A percentile compares a stretch with the other conserved stretches of the same genome.
Evolutionary conservation across 2,329 filamentous ascomycete species (phyloP).

Genomic region (Hymenoscyphus albidus): DNA sequence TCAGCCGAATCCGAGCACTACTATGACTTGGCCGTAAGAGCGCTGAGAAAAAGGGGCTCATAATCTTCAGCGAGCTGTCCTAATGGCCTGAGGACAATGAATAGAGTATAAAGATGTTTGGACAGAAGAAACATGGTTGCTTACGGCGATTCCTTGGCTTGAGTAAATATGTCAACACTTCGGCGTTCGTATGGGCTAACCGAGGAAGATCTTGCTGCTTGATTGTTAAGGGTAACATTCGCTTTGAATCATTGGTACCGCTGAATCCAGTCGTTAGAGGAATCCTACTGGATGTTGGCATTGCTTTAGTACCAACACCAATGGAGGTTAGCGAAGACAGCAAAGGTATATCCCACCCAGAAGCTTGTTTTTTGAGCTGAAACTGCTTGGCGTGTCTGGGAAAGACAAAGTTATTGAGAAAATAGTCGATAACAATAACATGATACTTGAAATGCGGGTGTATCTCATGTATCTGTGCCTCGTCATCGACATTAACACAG

Average conservation of each 20-base stretch:
- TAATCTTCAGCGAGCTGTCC: no score
- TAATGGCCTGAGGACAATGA: no score
- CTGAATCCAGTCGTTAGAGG: slow-evolving; percentile 63
- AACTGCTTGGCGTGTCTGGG: slow-evolving; percentile 63
- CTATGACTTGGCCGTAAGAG: no score
- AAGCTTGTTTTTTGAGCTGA: slow-evolving; percentile 57
- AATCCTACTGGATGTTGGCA: slow-evolving; percentile 37
- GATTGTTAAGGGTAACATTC: slow-evolving; percentile 58
- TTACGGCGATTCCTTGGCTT: slow-evolving; percentile 44
- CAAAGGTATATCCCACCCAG: slow-evolving; percentile 64
- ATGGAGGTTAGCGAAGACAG: slow-evolving; percentile 25
- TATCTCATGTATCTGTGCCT: slow-evolving; percentile 45
- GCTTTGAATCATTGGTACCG: slow-evolving; percentile 64
- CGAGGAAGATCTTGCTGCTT: slow-evolving; percentile 55
- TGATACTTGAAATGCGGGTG: slow-evolving; percentile 48
- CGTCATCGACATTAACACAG: slow-evolving; percentile 57
- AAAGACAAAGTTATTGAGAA: slow-evolving; percentile 61
- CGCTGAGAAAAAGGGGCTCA: no score
- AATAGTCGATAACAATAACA: slow-evolving; percentile 54
- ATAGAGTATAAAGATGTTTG: no score
- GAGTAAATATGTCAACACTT: slow-evolving; percentile 57
- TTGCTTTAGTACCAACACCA: not conserved
- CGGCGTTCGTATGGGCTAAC: slow-evolving; percentile 58
- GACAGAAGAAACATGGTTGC: not conserved
- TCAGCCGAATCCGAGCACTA: not conserved